Evolutionary conservation across 352 stramenopile genomes (phyloP).

Genomic region (Globisporangium echinulatum): DNA sequence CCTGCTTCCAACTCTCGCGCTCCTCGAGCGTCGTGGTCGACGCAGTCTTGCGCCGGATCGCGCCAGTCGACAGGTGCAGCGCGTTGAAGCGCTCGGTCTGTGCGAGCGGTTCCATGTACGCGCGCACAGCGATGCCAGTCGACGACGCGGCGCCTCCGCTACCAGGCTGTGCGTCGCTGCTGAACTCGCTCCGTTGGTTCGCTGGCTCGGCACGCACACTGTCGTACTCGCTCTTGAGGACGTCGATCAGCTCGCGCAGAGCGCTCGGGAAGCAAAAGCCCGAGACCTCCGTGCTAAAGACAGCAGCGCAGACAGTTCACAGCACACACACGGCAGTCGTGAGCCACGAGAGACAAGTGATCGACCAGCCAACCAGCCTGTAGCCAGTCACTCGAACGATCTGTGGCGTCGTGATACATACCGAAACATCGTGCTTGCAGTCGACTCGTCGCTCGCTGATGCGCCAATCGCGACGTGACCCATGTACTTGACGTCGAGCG

Average conservation of each 20-base stretch:
- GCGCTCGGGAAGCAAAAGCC: slow-evolving; percentile 52
- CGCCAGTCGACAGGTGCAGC: slow-evolving; percentile 9
- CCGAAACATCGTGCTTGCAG: slow-evolving; percentile 12
- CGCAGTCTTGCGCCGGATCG: slow-evolving; percentile 7
- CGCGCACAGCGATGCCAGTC: slow-evolving; percentile 17
- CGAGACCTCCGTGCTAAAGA: slow-evolving; percentile 34
- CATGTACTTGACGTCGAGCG: slow-evolving; percentile 39
- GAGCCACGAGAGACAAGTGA: no score
- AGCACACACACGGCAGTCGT: background rate
- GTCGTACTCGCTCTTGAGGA: slow-evolving; percentile 31
- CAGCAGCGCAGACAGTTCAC: background rate
- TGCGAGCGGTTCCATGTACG: slow-evolving; percentile 36
- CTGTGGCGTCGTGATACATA: background rate
- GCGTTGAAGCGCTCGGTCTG: slow-evolving; percentile 57
- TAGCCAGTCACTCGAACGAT: no score
- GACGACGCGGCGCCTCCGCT: background rate
- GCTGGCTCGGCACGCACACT: background rate
- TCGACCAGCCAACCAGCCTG: no score
- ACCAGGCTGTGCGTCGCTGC: background rate
- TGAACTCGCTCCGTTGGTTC: background rate
- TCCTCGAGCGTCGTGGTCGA: slow-evolving; percentile 12
- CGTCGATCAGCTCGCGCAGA: slow-evolving; percentile 25
- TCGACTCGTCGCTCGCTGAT: slow-evolving; percentile 2
- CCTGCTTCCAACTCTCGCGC: slow-evolving; percentile 34
- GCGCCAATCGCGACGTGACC: slow-evolving; percentile 17